These are phyloP conservation scores for Aspergillus ostianus DNA, from an alignment of 495 filamentous ascomycete species.

Conservation along the genomic window DNA sequence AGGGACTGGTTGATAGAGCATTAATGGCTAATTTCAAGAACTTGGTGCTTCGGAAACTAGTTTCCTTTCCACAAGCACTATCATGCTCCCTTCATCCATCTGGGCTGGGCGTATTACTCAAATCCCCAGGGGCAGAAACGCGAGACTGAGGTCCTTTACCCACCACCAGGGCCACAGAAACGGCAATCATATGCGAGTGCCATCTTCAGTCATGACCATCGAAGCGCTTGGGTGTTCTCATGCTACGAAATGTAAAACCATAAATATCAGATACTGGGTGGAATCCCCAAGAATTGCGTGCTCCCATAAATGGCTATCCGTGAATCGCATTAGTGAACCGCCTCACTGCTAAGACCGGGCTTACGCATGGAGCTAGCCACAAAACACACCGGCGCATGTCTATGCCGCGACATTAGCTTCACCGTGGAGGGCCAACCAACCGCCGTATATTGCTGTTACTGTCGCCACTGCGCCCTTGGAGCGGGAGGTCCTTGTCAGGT, in stretches of 20 bases:
- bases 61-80: too few species aligned
- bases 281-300: neutral
- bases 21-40: too few species aligned
- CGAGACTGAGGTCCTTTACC: too few species aligned
- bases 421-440: neutral
- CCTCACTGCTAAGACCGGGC: neutral
- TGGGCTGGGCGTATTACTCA: too few species aligned
- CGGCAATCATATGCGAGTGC: too few species aligned
- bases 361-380: neutral
- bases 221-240: too few species aligned
- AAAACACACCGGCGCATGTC: neutral
- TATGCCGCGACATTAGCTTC: neutral
- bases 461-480: neutral
- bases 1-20: too few species aligned
- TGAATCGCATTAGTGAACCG: neutral
- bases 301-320: neutral
- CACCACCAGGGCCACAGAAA: too few species aligned
- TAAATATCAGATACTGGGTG: neutral
- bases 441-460: neutral
- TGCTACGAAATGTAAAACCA: neutral
- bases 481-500: neutral
- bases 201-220: too few species aligned
- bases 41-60: too few species aligned
- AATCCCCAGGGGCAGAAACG: too few species aligned
- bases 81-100: too few species aligned